Evolutionary conservation across 257 asterid species (phyloP).

Genomic region (Salvia miltiorrhiza): DNA sequence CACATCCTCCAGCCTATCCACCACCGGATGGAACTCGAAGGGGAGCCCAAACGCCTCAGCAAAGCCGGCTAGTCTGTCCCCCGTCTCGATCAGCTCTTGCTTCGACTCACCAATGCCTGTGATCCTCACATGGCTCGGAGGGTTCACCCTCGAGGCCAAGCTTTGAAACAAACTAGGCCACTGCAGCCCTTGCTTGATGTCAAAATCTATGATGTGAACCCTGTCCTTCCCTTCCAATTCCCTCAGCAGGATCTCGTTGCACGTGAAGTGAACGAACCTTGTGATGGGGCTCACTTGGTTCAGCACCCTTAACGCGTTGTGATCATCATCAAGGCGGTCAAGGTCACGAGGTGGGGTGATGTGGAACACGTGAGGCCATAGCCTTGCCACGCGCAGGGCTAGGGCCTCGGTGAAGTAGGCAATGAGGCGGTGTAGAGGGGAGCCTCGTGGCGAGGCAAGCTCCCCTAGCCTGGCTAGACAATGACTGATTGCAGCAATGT

Average conservation of each 20-base stretch:
- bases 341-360: constrained; percentile 60
- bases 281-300: constrained; percentile 80
- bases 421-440: constrained; percentile 65
- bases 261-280: constrained; percentile 79
- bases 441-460: constrained; percentile 86
- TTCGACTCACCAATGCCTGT: constrained; percentile 93
- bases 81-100: constrained; percentile 80
- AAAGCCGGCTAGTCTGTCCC: constrained; percentile 66
- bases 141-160: constrained; percentile 62
- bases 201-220: constrained; percentile 90
- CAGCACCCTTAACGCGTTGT: constrained; percentile 59
- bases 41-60: constrained; percentile 66
- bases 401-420: constrained; percentile 92
- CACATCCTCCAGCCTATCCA: constrained; percentile 86
- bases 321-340: constrained; percentile 63
- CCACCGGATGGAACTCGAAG: constrained; percentile 90
- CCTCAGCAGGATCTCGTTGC: constrained; percentile 78
- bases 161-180: constrained; percentile 95
- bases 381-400: constrained; percentile 57
- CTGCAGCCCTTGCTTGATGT: constrained; percentile 86
- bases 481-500: constrained; percentile 55
- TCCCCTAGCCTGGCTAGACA: constrained; percentile 76
- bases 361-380: constrained; percentile 85
- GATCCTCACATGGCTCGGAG: constrained; percentile 81
- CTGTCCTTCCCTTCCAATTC: constrained; percentile 78